phyloP scores from a whole-genome alignment of 768 basidiomycete species.

The Rhizopogon rudus region DNA sequence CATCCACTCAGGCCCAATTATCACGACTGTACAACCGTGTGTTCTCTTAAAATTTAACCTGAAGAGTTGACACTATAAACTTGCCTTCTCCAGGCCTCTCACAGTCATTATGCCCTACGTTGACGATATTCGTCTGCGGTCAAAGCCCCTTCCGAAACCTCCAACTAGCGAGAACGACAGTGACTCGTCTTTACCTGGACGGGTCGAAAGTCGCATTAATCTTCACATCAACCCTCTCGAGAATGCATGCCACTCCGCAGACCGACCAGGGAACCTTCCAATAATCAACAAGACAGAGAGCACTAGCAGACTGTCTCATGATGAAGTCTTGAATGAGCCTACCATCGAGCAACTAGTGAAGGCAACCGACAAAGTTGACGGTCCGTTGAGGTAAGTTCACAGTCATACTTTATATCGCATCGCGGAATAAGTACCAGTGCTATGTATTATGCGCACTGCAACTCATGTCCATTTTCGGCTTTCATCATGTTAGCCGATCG shows the following conservation, averaged over 20 bases:
- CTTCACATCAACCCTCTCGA: slow-evolving; percentile 5
- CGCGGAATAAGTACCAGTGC: too few species aligned
- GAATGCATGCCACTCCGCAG: slow-evolving; percentile 1
- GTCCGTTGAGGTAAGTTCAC: slow-evolving; percentile 12
- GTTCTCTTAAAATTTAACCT: too few species aligned
- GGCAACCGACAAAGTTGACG: slow-evolving; percentile 1
- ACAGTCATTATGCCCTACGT: slow-evolving; percentile 6
- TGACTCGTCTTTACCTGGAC: slow-evolving; percentile 16
- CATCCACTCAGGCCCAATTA: too few species aligned
- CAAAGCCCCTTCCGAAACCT: not conserved
- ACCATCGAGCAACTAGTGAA: not conserved
- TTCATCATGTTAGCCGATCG: not conserved
- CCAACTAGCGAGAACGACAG: slow-evolving; percentile 17
- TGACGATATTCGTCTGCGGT: slow-evolving; percentile 18
- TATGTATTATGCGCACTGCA: too few species aligned
- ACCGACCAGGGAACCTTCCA: not conserved
- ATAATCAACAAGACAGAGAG: not conserved
- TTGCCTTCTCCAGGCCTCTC: too few species aligned
- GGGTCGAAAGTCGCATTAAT: not conserved
- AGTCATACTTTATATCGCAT: not conserved
- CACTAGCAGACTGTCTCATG: not conserved
- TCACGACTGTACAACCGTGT: too few species aligned
- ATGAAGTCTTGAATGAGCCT: not conserved
- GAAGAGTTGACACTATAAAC: too few species aligned
- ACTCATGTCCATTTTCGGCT: not conserved